Percentiles rank a stretch among this genome's conserved stretches.
phyloP scores from a whole-genome alignment of 2,329 filamentous ascomycete genomes.

The Acarospora socialis region DNA sequence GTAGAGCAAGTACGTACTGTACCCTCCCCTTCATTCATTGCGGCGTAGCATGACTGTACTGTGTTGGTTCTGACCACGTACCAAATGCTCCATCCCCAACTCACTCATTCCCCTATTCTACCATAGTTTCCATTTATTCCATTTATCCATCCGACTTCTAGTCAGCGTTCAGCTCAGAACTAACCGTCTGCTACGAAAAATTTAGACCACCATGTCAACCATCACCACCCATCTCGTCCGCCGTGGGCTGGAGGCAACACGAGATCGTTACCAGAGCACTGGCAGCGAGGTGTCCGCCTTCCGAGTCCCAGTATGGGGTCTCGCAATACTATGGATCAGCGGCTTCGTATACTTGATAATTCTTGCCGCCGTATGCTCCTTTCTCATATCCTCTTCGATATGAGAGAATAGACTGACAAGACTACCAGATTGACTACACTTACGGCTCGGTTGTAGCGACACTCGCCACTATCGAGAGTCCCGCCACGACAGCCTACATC shows the following conservation, averaged over 20 bases:
- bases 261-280: conserved; percentile 14
- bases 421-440: conserved; percentile 38
- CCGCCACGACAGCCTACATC: conserved; percentile 13
- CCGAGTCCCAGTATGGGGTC: conserved; percentile 17
- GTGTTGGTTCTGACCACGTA: no score
- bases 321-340: conserved; percentile 19
- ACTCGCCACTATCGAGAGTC: conserved; percentile 48
- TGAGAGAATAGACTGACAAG: not conserved
- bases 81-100: no score
- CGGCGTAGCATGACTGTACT: no score
- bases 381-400: conserved; percentile 1
- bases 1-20: no score
- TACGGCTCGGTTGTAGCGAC: conserved; percentile 45
- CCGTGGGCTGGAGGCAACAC: conserved; percentile 22
- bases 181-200: no score
- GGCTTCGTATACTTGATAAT: conserved; percentile 15
- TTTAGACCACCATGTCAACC: conserved; percentile 21
- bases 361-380: conserved; percentile 20
- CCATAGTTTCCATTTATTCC: no score
- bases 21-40: no score
- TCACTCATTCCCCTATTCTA: no score
- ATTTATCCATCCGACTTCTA: no score
- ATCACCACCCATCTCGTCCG: conserved; percentile 21
- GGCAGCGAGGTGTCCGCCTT: conserved; percentile 11
- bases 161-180: no score